Evolutionary conservation across 1,139 yeast genomes (phyloP).

Genomic region (Geotrichum siamense): DNA sequence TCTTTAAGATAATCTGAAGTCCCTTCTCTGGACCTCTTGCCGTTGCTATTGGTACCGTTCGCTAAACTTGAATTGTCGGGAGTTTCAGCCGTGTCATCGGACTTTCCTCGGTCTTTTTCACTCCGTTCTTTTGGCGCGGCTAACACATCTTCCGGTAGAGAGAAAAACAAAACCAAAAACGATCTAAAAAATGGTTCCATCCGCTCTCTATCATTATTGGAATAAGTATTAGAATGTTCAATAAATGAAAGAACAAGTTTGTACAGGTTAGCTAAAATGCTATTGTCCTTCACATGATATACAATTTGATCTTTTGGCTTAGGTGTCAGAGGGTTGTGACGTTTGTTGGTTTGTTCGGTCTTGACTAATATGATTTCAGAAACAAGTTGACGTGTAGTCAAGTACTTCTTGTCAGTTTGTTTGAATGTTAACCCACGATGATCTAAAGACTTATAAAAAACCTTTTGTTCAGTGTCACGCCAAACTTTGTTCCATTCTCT

Average conservation of each 20-base stretch:
- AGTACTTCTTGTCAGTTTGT: slow-evolving; percentile 87
- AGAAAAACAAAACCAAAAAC: slow-evolving; percentile 64
- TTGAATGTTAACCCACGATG: slow-evolving; percentile 93
- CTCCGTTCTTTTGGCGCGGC: slow-evolving; percentile 22
- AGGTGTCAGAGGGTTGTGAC: slow-evolving; percentile 78
- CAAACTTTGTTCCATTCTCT: slow-evolving; percentile 99
- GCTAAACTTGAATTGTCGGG: slow-evolving; percentile 19
- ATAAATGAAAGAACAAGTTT: slow-evolving; percentile 65
- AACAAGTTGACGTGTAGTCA: slow-evolving; percentile 83
- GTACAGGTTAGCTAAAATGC: slow-evolving; percentile 66
- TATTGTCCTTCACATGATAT: slow-evolving; percentile 58
- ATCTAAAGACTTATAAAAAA: slow-evolving; percentile 85
- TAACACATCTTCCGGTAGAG: slow-evolving; percentile 34
- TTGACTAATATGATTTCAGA: slow-evolving; percentile 90
- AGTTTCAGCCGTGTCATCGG: slow-evolving; percentile 21
- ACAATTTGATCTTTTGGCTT: slow-evolving; percentile 81
- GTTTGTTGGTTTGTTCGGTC: slow-evolving; percentile 74
- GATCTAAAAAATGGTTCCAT: slow-evolving; percentile 64
- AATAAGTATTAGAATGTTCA: slow-evolving; percentile 59
- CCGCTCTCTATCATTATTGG: slow-evolving; percentile 74
- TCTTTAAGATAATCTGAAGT: slow-evolving; percentile 50
- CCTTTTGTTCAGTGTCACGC: slow-evolving; percentile 97
- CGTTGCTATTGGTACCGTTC: slow-evolving; percentile 19
- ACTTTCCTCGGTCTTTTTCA: slow-evolving; percentile 19
- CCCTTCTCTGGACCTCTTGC: slow-evolving; percentile 38